These are phyloP conservation scores for Crucibulum laeve DNA, from an alignment of 768 basidiomycete genomes.

Conservation along the genomic window DNA sequence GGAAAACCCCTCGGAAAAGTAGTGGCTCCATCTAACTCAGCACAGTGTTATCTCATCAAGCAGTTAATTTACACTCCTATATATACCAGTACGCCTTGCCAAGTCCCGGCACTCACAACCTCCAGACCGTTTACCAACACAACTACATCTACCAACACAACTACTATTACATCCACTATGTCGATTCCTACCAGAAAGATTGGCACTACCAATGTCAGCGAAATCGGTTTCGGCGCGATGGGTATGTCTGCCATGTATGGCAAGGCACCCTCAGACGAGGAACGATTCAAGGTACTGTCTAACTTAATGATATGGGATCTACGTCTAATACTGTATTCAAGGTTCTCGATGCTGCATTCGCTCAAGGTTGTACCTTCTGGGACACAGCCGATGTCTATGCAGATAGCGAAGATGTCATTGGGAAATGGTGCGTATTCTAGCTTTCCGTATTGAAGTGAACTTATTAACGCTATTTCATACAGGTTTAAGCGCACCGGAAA, in stretches of 20 bases:
- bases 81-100: no score
- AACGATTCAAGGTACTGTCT: conserved; percentile 47
- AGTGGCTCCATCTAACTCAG: no score
- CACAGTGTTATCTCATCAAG: no score
- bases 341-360: conserved; percentile 38
- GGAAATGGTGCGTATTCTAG: conserved; percentile 30
- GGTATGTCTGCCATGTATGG: conserved; percentile 48
- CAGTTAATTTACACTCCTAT: no score
- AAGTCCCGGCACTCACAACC: no score
- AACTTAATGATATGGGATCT: background rate
- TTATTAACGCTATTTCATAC: background rate
- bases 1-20: no score
- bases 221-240: conserved; percentile 62
- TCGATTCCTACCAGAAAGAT: conserved; percentile 29
- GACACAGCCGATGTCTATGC: conserved; percentile 46
- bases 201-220: conserved; percentile 38
- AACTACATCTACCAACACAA: no score
- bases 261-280: conserved; percentile 43
- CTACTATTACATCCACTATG: background rate
- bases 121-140: no score
- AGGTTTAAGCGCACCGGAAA: conserved; percentile 52
- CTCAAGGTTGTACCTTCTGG: conserved; percentile 41
- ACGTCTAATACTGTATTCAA: conserved; percentile 6
- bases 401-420: conserved; percentile 37
- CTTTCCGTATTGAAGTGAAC: background rate